Base-by-base conservation (phyloP, 495 filamentous ascomycete species). In the Lophiostoma macrostomum region DNA sequence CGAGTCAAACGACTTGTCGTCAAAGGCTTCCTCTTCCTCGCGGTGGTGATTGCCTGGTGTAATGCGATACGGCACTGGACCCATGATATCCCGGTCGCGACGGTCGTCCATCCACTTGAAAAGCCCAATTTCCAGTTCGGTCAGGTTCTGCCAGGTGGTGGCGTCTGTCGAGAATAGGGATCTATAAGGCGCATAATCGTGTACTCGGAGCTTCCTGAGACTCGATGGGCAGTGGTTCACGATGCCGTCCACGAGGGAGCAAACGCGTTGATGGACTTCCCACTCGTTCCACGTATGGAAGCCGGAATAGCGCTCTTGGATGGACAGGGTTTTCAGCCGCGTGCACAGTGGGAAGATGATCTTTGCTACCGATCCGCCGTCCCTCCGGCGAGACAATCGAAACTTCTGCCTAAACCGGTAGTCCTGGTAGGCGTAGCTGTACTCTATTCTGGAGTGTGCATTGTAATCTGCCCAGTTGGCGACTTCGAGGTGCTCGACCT, bases 261-360 rank as follows among this genome's bases (percentile, higher is more conserved):
- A 62, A 10, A 57, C 47, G 5, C 53, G 53, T 27, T 57, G 58
- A 34, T 62, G 58, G 1, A 57, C 53, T 32, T 56, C 47, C 53
- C 53, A 62, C 24, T 62, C 58, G 22, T 57, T 57, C 58, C 53
- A 62, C 3, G 53, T 48, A 25, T 53, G 49, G 30, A 52, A 56
- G 16, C 58, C 52, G 5, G 45, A 51, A 25, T 55, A 47, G 6
- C 32, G 25, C 30, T 53, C 58, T 22, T 53, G 58, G 25, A 62
- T 53, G 7, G 43, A 40, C 3, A 57, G 42, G 13, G 45, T 62
- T 38, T 62, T 62, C 25, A 62, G 49, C 29, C 50, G 30, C 3
- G 46, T 53, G 19, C 58, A 62, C 22, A 31, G 11, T 3, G 53
- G 53, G 27, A 62, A 56, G 18, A 62, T 53, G 29, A 50, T 57